Conservation (phyloP, 2,329 filamentous ascomycete genomes). For the Dactylellina sp. region DNA sequence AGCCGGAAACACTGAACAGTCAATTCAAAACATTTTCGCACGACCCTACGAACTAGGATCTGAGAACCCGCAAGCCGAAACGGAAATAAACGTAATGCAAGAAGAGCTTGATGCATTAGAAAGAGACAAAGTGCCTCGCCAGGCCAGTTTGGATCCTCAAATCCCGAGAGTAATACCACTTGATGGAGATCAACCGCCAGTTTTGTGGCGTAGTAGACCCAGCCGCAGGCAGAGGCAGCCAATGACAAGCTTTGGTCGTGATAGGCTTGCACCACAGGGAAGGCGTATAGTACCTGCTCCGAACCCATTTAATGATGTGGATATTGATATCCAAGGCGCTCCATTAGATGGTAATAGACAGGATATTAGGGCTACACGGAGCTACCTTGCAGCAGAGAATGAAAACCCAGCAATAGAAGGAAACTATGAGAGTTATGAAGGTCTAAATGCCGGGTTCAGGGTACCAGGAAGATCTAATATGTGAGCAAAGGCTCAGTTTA, state of each 20-base stretch:
- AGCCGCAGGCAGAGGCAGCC: not conserved
- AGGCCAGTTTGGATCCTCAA: not conserved
- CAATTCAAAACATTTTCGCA: too few relatives aligned
- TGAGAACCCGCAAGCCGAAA: too few relatives aligned
- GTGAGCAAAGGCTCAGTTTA: too few relatives aligned
- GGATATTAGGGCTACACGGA: not conserved
- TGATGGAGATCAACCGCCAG: not conserved
- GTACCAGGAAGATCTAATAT: too few relatives aligned
- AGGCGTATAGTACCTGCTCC: not conserved
- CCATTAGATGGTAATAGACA: not conserved
- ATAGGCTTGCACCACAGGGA: not conserved
- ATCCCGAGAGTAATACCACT: not conserved
- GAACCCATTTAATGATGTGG: not conserved
- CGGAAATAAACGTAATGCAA: not conserved
- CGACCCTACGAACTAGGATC: too few relatives aligned
- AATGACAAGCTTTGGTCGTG: not conserved
- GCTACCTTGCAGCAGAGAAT: constrained; percentile 2
- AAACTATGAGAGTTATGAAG: constrained; percentile 1
- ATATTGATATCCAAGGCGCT: not conserved
- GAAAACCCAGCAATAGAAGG: not conserved
- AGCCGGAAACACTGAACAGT: too few relatives aligned
- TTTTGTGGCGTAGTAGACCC: not conserved
- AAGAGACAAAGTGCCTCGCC: not conserved
- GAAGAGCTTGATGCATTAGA: not conserved
- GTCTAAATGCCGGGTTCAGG: constrained; percentile 14